Evolutionary conservation across 441 rosid genomes (phyloP), one percentile per base, ranked within the genome.

Genomic region (Populus hybrid): DNA sequence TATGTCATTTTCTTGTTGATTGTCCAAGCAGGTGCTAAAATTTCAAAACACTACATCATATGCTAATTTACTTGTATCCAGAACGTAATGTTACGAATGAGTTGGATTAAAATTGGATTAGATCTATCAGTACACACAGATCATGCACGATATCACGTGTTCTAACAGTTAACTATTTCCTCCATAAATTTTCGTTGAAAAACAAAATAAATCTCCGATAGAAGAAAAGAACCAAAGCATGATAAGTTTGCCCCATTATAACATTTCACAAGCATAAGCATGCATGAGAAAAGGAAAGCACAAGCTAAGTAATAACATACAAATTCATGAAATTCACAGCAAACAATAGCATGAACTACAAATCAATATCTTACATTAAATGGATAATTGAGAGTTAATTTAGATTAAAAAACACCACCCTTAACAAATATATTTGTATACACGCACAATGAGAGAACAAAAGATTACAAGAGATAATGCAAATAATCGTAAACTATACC

Each of bases 401-500:
- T 23, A 9, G 68, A 21, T 64, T 64, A 24, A 35, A 29, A 35
- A 9, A 12, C 8, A 53, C 28, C 11, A 72, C 24, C 67, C 67
- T 64, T 59, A 16, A 59, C 36, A 59, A 56, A 40, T 35, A 33
- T 4, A 56, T 50, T 18, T 64, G 18, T 5, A 20, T 26, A 53
- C 4, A 8, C 5, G 45, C 6, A 11, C 8, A 10, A 20, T 61
- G 18, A 74, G 9, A 69, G 42, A 71, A 50, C 9, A 0, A 35
- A 2, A 33, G 9, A 63, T 24, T 9, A 23, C 28, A 45, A 6
- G 20, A 68, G 24, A 81, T 9, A 59, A 63, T 31, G 45, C 31
- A 75, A 68, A 64, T 72, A 29, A 38, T 56, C 61, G 23, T 70
- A 65, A 24, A 81, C 23, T 4, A 69, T 86, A 93, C 98, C 98